A percentile compares a stretch with the other conserved stretches of the same genome.
Conservation (phyloP, 2,329 filamentous ascomycete genomes). For the Pestalotiopsis sp. region DNA sequence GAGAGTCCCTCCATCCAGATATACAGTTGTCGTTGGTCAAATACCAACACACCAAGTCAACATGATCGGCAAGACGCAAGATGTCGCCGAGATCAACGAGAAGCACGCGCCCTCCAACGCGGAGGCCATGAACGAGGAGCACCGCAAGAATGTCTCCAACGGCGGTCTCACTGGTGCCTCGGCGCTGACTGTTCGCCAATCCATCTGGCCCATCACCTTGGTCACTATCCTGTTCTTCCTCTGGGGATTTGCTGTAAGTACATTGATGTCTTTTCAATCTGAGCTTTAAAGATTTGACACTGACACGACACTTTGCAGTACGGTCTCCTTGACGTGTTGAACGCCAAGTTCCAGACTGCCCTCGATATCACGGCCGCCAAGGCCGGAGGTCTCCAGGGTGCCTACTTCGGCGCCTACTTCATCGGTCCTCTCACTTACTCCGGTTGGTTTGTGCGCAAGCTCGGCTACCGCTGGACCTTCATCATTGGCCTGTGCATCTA, state of each 20-base stretch:
- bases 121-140: constrained; percentile 1
- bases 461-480: constrained; percentile 69
- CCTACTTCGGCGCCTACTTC: constrained; percentile 53
- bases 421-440: constrained; percentile 40
- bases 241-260: constrained; percentile 14
- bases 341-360: constrained; percentile 35
- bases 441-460: constrained; percentile 61
- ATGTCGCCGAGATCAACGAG: constrained; percentile 3
- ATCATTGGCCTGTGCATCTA: constrained; percentile 48
- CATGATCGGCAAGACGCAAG: constrained; percentile 9
- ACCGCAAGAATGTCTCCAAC: constrained; percentile 10
- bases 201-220: constrained; percentile 6
- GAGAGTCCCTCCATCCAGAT: background rate
- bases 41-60: background rate
- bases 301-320: background rate
- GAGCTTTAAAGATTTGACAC: background rate
- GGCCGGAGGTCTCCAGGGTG: constrained; percentile 50
- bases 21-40: background rate
- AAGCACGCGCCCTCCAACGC: constrained; percentile 4
- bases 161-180: constrained; percentile 9
- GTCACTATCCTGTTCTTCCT: constrained; percentile 17
- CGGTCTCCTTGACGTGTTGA: constrained; percentile 14
- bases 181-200: constrained; percentile 6
- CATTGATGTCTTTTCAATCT: background rate
- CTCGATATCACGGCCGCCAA: constrained; percentile 46